Percentiles rank a stretch among this genome's conserved stretches.
Conservation (phyloP, 495 filamentous ascomycete species). For the Lasiosphaeria ovina region DNA sequence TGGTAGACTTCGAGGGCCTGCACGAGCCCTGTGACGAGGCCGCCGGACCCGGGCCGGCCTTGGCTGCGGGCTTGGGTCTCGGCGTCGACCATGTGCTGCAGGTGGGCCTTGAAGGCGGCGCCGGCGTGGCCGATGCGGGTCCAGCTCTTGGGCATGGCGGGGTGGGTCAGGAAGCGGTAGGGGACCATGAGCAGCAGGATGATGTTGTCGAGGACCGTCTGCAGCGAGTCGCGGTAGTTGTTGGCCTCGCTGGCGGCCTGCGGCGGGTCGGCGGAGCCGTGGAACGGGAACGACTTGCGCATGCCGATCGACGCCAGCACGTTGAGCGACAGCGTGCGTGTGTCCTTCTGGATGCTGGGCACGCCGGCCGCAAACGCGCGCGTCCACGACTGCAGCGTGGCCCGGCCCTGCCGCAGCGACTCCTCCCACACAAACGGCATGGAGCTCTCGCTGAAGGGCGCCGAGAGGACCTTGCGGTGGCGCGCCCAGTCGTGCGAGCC, state of each 20-base stretch:
- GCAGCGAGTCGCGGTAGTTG: constrained; percentile 34
- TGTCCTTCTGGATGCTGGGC: constrained; percentile 34
- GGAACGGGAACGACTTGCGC: constrained; percentile 38
- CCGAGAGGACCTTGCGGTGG: constrained; percentile 44
- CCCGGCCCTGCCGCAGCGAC: constrained; percentile 43
- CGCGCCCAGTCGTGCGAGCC: constrained; percentile 44
- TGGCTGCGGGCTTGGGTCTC: constrained; percentile 3
- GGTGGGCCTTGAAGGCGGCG: constrained; percentile 27
- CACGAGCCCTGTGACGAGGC: constrained; percentile 19
- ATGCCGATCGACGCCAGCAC: constrained; percentile 45
- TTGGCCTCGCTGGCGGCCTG: constrained; percentile 2
- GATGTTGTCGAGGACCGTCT: constrained; percentile 31
- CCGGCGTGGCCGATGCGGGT: constrained; percentile 24
- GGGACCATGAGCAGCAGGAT: constrained; percentile 31
- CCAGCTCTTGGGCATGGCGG: constrained; percentile 21
- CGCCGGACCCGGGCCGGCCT: background rate
- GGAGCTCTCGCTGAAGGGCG: constrained; percentile 49
- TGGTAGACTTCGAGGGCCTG: constrained; percentile 12
- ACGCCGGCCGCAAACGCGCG: constrained; percentile 12
- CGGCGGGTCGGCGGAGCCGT: constrained; percentile 16
- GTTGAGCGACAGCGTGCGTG: constrained; percentile 44
- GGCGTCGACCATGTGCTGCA: constrained; percentile 26
- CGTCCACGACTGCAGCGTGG: constrained; percentile 48
- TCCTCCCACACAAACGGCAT: constrained; percentile 47
- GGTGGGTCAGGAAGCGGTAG: constrained; percentile 20